Percentiles rank a stretch among this genome's conserved stretches.
Evolutionary conservation across 129 eudicot genomes (phyloP).

Genomic region (Lactuca sativa): DNA sequence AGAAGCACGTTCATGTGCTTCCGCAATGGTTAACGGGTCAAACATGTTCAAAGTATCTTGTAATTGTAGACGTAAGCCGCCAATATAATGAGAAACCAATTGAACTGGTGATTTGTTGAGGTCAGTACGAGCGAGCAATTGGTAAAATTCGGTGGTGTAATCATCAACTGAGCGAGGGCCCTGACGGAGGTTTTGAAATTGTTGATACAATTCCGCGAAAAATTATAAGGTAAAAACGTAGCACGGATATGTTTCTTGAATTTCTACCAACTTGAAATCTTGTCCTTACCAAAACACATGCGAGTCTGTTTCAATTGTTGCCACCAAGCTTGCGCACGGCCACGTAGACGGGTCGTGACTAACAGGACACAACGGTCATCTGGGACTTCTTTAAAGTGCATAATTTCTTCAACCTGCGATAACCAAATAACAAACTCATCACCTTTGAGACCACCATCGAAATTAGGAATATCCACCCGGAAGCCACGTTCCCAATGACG

Average conservation of each 20-base stretch:
- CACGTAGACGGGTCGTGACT: neutral
- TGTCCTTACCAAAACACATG: neutral
- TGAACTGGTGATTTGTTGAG: neutral
- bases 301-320: neutral
- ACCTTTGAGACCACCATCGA: neutral
- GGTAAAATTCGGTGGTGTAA: neutral
- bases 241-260: slow-evolving; percentile 11
- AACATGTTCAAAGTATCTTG: slow-evolving; percentile 6
- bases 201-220: neutral
- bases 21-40: neutral
- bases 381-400: neutral
- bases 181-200: neutral
- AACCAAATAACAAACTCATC: slow-evolving; percentile 4
- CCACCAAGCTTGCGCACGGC: slow-evolving; percentile 7
- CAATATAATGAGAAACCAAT: slow-evolving; percentile 9
- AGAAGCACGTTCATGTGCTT: neutral
- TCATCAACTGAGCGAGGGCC: slow-evolving; percentile 17
- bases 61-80: neutral
- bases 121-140: neutral
- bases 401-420: neutral
- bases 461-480: slow-evolving; percentile 5
- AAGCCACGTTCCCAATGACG: neutral
- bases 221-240: slow-evolving; percentile 11
- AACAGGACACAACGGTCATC: neutral
- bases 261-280: neutral